A percentile compares a stretch with the other conserved stretches of the same genome.
These are phyloP conservation scores for Fusarium foetens DNA, from an alignment of 2,329 filamentous ascomycete species.

Conservation along the genomic window DNA sequence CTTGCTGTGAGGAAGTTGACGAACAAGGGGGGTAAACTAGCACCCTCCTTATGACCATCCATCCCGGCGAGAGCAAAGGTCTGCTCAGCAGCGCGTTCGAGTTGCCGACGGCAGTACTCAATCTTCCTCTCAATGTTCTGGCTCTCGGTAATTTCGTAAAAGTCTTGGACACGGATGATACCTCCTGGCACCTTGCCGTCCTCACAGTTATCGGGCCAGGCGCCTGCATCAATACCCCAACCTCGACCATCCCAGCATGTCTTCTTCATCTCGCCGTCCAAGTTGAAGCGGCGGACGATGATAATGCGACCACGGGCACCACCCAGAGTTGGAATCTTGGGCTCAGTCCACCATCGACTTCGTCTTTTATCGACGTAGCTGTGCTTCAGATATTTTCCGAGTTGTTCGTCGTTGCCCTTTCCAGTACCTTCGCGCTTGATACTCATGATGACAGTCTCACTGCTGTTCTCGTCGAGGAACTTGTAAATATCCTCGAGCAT, in stretches of 20 bases:
- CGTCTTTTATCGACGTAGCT: slow-evolving; percentile 71
- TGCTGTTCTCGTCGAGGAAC: slow-evolving; percentile 81
- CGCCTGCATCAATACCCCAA: slow-evolving; percentile 69
- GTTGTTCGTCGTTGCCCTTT: slow-evolving; percentile 79
- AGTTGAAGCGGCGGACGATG: slow-evolving; percentile 80
- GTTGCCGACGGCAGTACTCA: slow-evolving; percentile 75
- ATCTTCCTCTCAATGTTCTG: slow-evolving; percentile 86
- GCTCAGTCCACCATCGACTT: slow-evolving; percentile 80
- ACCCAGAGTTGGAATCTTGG: slow-evolving; percentile 80
- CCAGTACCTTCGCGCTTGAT: slow-evolving; percentile 93
- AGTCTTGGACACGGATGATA: slow-evolving; percentile 88
- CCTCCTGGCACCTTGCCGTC: slow-evolving; percentile 77
- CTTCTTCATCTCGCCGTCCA: slow-evolving; percentile 65
- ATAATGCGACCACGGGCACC: slow-evolving; percentile 85
- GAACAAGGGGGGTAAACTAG: slow-evolving; percentile 71
- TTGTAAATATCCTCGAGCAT: slow-evolving; percentile 76
- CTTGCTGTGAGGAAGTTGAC: slow-evolving; percentile 91
- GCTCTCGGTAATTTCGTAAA: slow-evolving; percentile 85
- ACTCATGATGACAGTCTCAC: slow-evolving; percentile 85
- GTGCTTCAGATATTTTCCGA: slow-evolving; percentile 76
- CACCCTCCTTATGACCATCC: slow-evolving; percentile 41
- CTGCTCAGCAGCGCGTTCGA: slow-evolving; percentile 74
- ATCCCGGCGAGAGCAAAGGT: slow-evolving; percentile 56
- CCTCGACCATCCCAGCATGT: slow-evolving; percentile 61
- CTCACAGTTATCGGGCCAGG: slow-evolving; percentile 90